These are phyloP conservation scores for Coniochaeta prunicola DNA, from an alignment of 2,329 filamentous ascomycete genomes.

Conservation along the genomic window DNA sequence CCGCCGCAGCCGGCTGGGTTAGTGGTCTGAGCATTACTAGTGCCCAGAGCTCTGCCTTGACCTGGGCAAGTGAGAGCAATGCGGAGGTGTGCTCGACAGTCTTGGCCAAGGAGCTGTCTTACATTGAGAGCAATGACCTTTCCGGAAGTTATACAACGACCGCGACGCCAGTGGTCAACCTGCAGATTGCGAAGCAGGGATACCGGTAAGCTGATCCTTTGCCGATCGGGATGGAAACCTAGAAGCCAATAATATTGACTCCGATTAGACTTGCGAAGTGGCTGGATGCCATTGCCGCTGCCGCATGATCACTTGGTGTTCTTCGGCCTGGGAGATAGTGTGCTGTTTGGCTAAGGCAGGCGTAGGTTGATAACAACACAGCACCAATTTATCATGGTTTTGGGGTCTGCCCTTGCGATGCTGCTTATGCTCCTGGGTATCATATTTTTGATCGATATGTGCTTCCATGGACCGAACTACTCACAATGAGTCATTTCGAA, in stretches of 20 bases:
- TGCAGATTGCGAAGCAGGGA: slow-evolving; percentile 38
- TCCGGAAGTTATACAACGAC: slow-evolving; percentile 30
- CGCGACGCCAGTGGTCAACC: slow-evolving; percentile 29
- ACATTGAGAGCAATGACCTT: slow-evolving; percentile 31
- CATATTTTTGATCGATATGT: not conserved
- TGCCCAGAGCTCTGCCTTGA: slow-evolving; percentile 22
- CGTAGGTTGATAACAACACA: not conserved
- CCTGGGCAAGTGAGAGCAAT: slow-evolving; percentile 35
- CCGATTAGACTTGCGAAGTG: slow-evolving; percentile 21
- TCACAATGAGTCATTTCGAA: slow-evolving; percentile 9
- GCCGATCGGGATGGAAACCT: not conserved
- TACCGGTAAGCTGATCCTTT: slow-evolving; percentile 16
- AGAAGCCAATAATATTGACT: slow-evolving; percentile 5
- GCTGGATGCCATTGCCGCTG: slow-evolving; percentile 22
- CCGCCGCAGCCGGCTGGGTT: slow-evolving; percentile 26
- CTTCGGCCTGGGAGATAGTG: too few relatives aligned
- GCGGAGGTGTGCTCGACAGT: slow-evolving; percentile 35
- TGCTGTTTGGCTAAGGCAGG: too few relatives aligned
- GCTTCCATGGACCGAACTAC: not conserved
- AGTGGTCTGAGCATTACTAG: slow-evolving; percentile 23
- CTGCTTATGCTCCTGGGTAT: not conserved
- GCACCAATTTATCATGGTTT: not conserved
- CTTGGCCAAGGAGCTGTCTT: slow-evolving; percentile 26
- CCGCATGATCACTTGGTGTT: not conserved
- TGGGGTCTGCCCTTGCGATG: too few relatives aligned